phyloP scores from a whole-genome alignment of 2,329 filamentous ascomycete species.

The Geosmithia putterillii region DNA sequence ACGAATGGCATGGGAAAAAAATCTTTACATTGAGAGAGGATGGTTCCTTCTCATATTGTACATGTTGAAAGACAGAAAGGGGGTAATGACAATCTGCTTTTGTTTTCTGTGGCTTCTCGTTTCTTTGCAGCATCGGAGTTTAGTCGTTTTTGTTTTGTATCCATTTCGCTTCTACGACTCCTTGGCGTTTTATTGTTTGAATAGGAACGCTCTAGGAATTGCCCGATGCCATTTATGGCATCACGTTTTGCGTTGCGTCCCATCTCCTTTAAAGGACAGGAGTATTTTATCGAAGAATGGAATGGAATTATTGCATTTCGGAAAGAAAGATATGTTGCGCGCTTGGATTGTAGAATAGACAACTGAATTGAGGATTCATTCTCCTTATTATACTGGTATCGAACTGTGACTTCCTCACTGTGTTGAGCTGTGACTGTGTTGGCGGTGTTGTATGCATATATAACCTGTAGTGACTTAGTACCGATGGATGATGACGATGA shows the following conservation, averaged over 20 bases:
- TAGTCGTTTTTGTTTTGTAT: not conserved
- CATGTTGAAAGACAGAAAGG: not conserved
- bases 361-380: no score
- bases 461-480: no score
- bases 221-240: no score
- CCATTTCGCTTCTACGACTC: not conserved
- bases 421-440: no score
- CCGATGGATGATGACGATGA: no score
- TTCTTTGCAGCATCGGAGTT: constrained; percentile 1
- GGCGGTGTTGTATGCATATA: no score
- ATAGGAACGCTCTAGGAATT: no score
- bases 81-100: not conserved
- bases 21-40: not conserved
- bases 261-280: no score
- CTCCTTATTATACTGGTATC: no score
- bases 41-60: not conserved
- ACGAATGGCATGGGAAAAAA: constrained; percentile 11
- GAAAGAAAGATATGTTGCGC: not conserved
- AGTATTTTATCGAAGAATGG: no score
- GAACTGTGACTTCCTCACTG: no score
- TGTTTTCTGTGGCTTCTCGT: not conserved
- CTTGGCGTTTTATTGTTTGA: not conserved
- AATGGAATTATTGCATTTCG: not conserved
- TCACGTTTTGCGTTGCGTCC: no score
- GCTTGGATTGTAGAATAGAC: not conserved